Conservation (phyloP, 805 yeast species). For the Candida cerambycidarum region DNA sequence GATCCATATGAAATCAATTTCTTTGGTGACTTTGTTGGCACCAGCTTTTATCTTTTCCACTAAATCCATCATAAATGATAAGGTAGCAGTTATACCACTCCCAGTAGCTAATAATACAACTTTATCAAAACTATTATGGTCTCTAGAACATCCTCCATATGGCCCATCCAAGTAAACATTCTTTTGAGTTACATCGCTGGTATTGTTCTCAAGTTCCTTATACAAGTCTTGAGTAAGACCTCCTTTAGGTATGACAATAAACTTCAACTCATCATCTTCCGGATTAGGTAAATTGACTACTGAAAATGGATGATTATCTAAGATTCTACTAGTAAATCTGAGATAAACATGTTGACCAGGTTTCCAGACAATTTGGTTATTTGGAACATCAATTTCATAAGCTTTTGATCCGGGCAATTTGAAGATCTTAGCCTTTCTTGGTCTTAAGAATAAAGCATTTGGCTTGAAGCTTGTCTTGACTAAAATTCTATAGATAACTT, state of each 20-base stretch:
- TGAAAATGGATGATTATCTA: slow-evolving; percentile 60
- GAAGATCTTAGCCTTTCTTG: slow-evolving; percentile 34
- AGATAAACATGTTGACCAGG: slow-evolving; percentile 59
- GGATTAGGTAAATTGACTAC: slow-evolving; percentile 34
- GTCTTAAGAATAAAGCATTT: slow-evolving; percentile 36
- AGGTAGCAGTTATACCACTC: slow-evolving; percentile 50
- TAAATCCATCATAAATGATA: slow-evolving; percentile 41
- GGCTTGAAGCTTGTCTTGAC: slow-evolving; percentile 49
- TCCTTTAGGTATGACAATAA: slow-evolving; percentile 44
- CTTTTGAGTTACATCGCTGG: slow-evolving; percentile 18
- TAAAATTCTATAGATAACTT: slow-evolving; percentile 45
- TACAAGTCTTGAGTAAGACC: slow-evolving; percentile 47
- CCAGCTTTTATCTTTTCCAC: slow-evolving; percentile 18
- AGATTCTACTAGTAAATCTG: slow-evolving; percentile 41
- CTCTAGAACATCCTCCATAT: slow-evolving; percentile 53
- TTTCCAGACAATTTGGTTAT: slow-evolving; percentile 40
- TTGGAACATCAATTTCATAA: slow-evolving; percentile 36
- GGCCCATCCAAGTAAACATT: slow-evolving; percentile 54
- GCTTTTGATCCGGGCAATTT: slow-evolving; percentile 22
- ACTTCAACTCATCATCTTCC: slow-evolving; percentile 33
- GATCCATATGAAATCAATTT: slow-evolving; percentile 47
- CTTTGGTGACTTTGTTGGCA: slow-evolving; percentile 17
- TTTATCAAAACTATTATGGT: slow-evolving; percentile 44
- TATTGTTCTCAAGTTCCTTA: slow-evolving; percentile 27
- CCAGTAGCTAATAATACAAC: slow-evolving; percentile 47